Evolutionary conservation across 2,329 filamentous ascomycete species (phyloP).

Genomic region (Epichloe elymi): DNA sequence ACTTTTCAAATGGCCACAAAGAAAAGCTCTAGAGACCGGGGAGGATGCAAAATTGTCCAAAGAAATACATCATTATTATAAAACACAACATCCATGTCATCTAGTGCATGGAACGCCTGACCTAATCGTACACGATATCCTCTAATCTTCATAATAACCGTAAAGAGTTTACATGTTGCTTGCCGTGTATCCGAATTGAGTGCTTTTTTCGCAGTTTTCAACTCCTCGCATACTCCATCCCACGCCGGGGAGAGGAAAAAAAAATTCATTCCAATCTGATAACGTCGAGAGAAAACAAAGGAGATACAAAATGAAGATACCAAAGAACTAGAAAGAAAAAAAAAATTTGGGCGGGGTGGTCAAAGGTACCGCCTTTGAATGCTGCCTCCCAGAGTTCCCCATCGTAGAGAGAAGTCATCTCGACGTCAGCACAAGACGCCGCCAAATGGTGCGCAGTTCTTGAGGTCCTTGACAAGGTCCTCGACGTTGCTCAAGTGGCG

Average conservation of each 20-base stretch:
- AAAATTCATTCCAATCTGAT: neutral
- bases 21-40: neutral
- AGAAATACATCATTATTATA: constrained; percentile 2
- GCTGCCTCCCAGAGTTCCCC: neutral
- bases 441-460: constrained; percentile 64
- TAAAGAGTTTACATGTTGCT: neutral
- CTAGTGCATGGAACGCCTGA: constrained; percentile 17
- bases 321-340: neutral
- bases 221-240: constrained; percentile 10
- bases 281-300: neutral
- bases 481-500: constrained; percentile 72
- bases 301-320: neutral
- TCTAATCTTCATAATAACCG: constrained; percentile 10
- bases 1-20: neutral
- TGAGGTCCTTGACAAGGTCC: constrained; percentile 71
- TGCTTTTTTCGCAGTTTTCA: constrained; percentile 7
- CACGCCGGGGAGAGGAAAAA: constrained; percentile 1
- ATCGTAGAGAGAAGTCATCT: too few relatives aligned
- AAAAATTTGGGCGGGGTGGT: neutral
- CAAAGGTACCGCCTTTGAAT: too few relatives aligned
- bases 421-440: constrained; percentile 34
- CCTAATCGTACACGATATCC: constrained; percentile 14
- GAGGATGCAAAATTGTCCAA: neutral
- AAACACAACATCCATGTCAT: constrained; percentile 8
- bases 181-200: neutral